Base-by-base conservation (phyloP, 2,329 filamentous ascomycete species). In the Massarina eburnea region DNA sequence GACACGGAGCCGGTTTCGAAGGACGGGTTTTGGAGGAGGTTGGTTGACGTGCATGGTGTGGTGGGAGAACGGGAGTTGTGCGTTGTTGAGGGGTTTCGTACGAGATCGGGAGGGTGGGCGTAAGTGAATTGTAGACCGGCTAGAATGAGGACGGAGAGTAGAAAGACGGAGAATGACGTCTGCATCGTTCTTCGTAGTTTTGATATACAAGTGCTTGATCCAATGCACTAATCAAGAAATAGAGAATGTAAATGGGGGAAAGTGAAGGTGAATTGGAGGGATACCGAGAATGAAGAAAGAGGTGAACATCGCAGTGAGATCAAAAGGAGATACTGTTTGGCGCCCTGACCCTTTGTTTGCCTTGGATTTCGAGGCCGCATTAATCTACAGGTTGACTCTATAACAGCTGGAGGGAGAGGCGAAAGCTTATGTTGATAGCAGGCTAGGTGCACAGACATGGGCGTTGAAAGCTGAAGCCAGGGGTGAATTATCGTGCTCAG, bases 11-110 rank as follows among this genome's bases (percentile, higher is more conserved):
- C 19, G 29, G 50, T 30, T 37, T 58, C 55, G 43, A 61, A 61
- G 15, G 54, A 54, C 1, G 56, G 56, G 38, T 61, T 61, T 17
- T 14, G 26, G 33, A 59, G 22, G 26, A 32, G 32, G 41, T 61
- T 58, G 8, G 40, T 37, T 46, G 34, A 49, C 47, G 7, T 39
- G 17, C 22, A 35, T 15, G 12, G 24, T 19, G 35, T 19, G 18
- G 20, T 20, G 18, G 21, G 8, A 15, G 19, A 22, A 4, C 6
- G 10, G 34, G n/a, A 6, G 20, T 38, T 19, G 35, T 5, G 35
- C 12, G 27, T 30, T 22, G 38, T 6, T 30, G 38, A 15, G 3
- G 8, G 4, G 9, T 8, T 30, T 21, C 15, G 19, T 29, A 15
- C 21, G 37, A 29, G 21, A n/a, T 29, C 29, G 14, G 15, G 24